Base-by-base conservation (phyloP, 2,329 filamentous ascomycete genomes). In the Colletotrichum echinochloae region DNA sequence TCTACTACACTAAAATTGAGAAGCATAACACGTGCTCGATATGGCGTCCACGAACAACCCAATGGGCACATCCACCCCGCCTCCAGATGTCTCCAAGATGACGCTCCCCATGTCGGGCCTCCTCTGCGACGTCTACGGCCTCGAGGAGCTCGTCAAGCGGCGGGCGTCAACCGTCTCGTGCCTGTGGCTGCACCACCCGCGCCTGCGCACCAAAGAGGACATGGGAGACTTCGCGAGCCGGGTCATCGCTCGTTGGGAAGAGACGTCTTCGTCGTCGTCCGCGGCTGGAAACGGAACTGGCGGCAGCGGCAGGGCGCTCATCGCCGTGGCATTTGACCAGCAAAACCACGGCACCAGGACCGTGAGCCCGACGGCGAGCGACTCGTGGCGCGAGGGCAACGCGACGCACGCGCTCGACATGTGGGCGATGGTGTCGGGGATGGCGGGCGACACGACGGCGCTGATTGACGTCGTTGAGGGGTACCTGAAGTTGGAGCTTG, bases 131-230 rank as follows among this genome's bases (percentile, higher is more conserved):
- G 86, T 97, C 69, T 95, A 95, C 80, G 95, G 95, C 23, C 88
- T 97, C 2, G 83, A 90, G 37, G 93, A 97, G 77, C 86, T 97
- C 0, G 63, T 84, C 0, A 67, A 78, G 3, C 77, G 75, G 48
- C 78, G 84, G 9, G 80, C 83, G 23, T 81, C 85, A 18, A 83
- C 86, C 4, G 83, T 97, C 44, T 90, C 94, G 30, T 93, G 92
- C 76, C 88, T 98, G n/a, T 98, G 95, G 94, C 90, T 98, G 16
- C 88, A 98, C 23, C 94, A 98, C 78, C 93, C 93, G 3, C 89
- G 96, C 30, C 86, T 92, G 0, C 87, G 91, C 64, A 89, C 85
- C 0, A 90, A 92, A 77, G 88, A 89, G 65, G 88, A 88, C 72
- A 98, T 98, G 95, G 84, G 85, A 1, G 89, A 89, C 35, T 87